Percentiles rank a stretch among this genome's conserved stretches.
Conservation (phyloP, 805 yeast species). For the Hanseniaspora vineae region DNA sequence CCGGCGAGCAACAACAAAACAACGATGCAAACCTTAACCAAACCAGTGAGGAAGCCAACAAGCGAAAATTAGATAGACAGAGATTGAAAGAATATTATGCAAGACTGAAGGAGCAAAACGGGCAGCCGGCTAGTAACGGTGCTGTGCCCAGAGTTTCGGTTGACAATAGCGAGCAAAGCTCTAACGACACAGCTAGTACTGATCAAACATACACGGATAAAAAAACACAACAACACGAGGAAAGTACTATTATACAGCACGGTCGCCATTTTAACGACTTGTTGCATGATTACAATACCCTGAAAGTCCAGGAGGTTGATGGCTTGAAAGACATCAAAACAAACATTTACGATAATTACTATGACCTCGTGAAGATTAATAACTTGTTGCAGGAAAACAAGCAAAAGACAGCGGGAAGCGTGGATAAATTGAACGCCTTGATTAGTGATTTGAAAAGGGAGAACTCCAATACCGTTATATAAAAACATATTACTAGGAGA, state of each 20-base stretch:
- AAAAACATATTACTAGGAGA: too few relatives aligned
- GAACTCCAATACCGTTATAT: too few relatives aligned
- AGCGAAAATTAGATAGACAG: not conserved
- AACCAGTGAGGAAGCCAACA: not conserved
- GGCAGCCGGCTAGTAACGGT: too few relatives aligned
- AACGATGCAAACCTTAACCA: not conserved
- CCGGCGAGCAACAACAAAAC: not conserved
- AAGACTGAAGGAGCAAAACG: not conserved
- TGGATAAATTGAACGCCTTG: not conserved
- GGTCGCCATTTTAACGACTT: not conserved
- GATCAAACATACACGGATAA: not conserved
- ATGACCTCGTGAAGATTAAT: slow-evolving; percentile 56
- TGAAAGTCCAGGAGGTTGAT: slow-evolving; percentile 19
- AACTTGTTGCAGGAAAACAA: slow-evolving; percentile 30
- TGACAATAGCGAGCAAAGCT: not conserved
- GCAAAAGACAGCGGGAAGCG: not conserved
- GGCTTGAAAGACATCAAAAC: slow-evolving; percentile 41
- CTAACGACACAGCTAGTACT: not conserved
- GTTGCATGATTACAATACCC: slow-evolving; percentile 13
- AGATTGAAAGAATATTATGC: slow-evolving; percentile 1
- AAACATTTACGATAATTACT: slow-evolving; percentile 63
- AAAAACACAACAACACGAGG: not conserved
- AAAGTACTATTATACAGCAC: not conserved
- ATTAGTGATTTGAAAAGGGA: not conserved
- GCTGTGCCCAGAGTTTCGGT: not conserved